Conservation (phyloP, 176 grass and related monocot species). For the Alloteropsis semialata region DNA sequence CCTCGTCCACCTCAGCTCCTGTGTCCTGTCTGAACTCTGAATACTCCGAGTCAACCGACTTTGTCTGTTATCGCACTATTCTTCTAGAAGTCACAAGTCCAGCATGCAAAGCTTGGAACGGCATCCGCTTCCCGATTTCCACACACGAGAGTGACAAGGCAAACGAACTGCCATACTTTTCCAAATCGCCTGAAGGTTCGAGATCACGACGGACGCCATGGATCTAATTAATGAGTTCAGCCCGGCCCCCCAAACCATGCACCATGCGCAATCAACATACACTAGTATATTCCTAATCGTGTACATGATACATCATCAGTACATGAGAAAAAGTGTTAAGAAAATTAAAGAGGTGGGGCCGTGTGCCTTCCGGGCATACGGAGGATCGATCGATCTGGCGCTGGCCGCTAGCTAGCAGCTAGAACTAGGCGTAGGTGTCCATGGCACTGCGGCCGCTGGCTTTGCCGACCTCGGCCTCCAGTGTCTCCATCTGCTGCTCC, state of each 20-base stretch:
- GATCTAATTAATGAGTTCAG: background rate
- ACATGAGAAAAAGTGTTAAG: background rate
- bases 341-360: too few relatives aligned
- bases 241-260: background rate
- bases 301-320: too few relatives aligned
- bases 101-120: constrained; percentile 29
- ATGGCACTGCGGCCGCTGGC: constrained; percentile 27
- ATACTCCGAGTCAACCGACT: background rate
- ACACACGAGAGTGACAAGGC: background rate
- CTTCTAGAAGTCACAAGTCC: constrained; percentile 17
- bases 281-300: background rate
- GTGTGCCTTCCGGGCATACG: background rate
- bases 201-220: background rate
- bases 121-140: constrained; percentile 11
- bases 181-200: background rate
- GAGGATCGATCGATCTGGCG: background rate
- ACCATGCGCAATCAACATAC: background rate
- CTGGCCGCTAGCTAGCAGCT: background rate
- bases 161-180: constrained; percentile 3
- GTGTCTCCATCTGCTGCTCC: constrained; percentile 83
- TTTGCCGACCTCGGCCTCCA: constrained; percentile 73
- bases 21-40: background rate
- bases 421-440: background rate
- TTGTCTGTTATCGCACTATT: background rate
- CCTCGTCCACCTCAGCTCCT: background rate